Conservation (phyloP, 257 asterid genomes). For the Hygrophila difformis region DNA sequence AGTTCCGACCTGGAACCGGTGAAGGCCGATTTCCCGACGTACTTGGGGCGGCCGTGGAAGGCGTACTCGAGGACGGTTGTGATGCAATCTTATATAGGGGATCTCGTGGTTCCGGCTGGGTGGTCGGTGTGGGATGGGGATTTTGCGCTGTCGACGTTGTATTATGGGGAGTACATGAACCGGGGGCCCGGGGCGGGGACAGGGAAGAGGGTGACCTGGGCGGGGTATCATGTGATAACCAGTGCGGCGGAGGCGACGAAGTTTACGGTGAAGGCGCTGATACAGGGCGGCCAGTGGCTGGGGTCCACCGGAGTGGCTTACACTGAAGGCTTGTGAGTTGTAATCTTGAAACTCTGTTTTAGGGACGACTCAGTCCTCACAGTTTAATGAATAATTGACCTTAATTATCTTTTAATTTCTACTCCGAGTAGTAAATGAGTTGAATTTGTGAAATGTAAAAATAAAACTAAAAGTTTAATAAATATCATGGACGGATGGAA, state of each 20-base stretch:
- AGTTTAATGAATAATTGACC: too few species aligned
- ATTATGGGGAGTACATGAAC: conserved; percentile 46
- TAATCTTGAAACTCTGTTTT: too few species aligned
- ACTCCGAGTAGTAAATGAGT: too few species aligned
- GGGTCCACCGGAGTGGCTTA: conserved; percentile 36
- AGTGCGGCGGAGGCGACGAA: conserved; percentile 25
- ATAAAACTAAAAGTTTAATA: too few species aligned
- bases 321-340: conserved; percentile 29
- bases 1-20: conserved; percentile 31
- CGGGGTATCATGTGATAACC: conserved; percentile 31
- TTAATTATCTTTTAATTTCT: too few species aligned
- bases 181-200: conserved; percentile 49
- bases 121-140: conserved; percentile 46
- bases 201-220: conserved; percentile 38
- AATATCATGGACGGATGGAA: too few species aligned
- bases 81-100: conserved; percentile 35
- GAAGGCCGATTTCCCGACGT: conserved; percentile 22
- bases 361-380: too few species aligned
- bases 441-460: too few species aligned
- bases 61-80: conserved; percentile 46
- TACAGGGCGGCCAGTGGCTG: conserved; percentile 46
- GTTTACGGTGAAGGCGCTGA: conserved; percentile 40
- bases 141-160: conserved; percentile 36
- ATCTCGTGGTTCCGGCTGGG: conserved; percentile 39
- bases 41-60: conserved; percentile 60